Percentiles rank a stretch among this genome's conserved stretches.
phyloP scores from a whole-genome alignment of 768 basidiomycete species.

The Rhodotorula taiwanensis region DNA sequence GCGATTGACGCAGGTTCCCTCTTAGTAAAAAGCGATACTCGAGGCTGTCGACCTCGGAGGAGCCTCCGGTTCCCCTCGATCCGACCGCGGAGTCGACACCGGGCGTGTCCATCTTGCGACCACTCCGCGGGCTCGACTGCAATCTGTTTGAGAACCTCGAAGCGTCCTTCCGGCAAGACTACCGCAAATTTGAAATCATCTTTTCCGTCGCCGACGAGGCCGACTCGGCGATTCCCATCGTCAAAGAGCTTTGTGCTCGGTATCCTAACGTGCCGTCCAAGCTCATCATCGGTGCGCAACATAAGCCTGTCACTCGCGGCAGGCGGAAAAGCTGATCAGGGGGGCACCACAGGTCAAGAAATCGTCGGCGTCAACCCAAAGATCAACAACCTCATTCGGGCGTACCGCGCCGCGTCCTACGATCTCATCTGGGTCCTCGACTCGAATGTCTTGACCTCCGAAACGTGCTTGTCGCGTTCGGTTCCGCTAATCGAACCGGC shows the following conservation, averaged over 20 bases:
- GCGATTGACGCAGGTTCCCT: no score
- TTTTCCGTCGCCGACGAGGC: conserved; percentile 80
- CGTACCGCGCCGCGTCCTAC: conserved; percentile 70
- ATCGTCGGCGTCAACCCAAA: conserved; percentile 89
- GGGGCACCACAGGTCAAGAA: conserved; percentile 65
- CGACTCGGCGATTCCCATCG: conserved; percentile 82
- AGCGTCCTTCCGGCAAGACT: conserved; percentile 84
- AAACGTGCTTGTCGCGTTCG: conserved; percentile 72
- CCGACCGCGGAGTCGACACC: conserved; percentile 46
- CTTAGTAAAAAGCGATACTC: conserved; percentile 69
- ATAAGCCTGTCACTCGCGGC: not conserved
- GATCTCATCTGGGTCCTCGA: conserved; percentile 96
- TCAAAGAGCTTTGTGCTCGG: conserved; percentile 65
- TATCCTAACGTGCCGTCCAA: conserved; percentile 68
- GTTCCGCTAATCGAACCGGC: conserved; percentile 55
- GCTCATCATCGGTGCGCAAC: conserved; percentile 63
- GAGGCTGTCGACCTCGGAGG: conserved; percentile 59
- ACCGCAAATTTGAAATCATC: conserved; percentile 75
- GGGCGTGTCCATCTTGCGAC: conserved; percentile 88
- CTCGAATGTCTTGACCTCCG: conserved; percentile 76
- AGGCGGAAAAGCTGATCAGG: not conserved
- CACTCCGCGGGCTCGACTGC: conserved; percentile 87
- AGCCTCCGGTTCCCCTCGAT: conserved; percentile 48
- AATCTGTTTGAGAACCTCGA: conserved; percentile 95
- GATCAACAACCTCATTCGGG: conserved; percentile 86